phyloP scores from a whole-genome alignment of 192 early-diverging fungal species.

The Rhizoclosmatium sp. region DNA sequence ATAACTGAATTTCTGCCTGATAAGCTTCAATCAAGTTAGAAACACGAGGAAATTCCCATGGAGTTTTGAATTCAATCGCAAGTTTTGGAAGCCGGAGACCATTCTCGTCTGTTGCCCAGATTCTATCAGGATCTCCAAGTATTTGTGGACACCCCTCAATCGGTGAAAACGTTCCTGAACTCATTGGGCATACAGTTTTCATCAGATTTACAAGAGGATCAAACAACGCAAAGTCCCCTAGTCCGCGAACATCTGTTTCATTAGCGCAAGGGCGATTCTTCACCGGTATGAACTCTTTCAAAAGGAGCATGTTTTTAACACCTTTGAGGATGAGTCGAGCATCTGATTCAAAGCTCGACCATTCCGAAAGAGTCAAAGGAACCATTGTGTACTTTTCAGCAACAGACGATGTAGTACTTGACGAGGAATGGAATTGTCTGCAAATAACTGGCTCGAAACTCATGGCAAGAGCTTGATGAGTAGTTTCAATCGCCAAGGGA shows the following conservation, averaged over 20 bases:
- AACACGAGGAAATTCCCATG: constrained; percentile 2
- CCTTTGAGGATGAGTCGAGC: neutral
- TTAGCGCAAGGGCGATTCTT: constrained; percentile 2
- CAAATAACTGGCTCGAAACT: neutral
- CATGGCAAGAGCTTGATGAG: constrained; percentile 16
- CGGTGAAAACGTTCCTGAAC: neutral
- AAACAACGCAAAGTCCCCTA: neutral
- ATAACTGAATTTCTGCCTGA: neutral
- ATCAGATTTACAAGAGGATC: constrained; percentile 5
- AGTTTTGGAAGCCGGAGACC: neutral
- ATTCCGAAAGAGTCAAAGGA: constrained; percentile 15
- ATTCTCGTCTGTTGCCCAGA: neutral
- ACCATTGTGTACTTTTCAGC: neutral
- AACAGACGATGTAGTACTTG: neutral
- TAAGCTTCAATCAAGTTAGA: constrained; percentile 10
- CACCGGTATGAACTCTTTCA: neutral
- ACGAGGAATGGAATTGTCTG: neutral
- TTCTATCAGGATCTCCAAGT: constrained; percentile 9
- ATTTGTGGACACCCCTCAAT: neutral
- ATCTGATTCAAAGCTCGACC: neutral
- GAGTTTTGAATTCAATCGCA: constrained; percentile 20
- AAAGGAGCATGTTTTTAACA: constrained; percentile 5
- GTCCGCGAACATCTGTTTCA: neutral
- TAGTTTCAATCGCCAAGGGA: neutral
- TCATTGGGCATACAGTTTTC: neutral